Percentiles rank a stretch among this genome's conserved stretches.
These are phyloP conservation scores for Phytopythium helicoides DNA, from an alignment of 352 stramenopile species.

Conservation along the genomic window DNA sequence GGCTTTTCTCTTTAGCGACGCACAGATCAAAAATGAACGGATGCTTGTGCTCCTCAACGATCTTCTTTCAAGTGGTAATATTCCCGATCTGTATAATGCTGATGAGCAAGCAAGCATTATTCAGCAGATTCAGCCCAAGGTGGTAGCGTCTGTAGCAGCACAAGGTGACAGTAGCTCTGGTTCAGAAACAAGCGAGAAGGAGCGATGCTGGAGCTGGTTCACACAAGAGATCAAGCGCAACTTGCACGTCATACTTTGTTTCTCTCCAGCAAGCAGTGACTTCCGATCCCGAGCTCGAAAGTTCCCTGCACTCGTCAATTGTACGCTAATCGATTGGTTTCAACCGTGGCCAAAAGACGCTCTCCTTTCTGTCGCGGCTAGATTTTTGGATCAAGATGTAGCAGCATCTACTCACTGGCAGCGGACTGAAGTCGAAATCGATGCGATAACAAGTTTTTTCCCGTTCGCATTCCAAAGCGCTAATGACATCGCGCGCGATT, in stretches of 20 bases:
- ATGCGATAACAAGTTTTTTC: constrained; percentile 90
- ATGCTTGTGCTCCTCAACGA: constrained; percentile 96
- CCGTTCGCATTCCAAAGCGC: constrained; percentile 92
- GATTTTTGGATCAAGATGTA: constrained; percentile 65
- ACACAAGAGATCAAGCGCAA: constrained; percentile 89
- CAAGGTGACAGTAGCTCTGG: not conserved
- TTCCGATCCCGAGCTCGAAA: constrained; percentile 89
- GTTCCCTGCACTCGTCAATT: constrained; percentile 94
- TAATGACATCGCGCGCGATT: constrained; percentile 83
- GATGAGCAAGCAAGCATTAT: constrained; percentile 92
- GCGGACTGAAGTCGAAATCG: constrained; percentile 9
- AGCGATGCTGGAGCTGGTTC: constrained; percentile 93
- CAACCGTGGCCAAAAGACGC: constrained; percentile 92
- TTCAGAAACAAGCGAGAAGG: constrained; percentile 70
- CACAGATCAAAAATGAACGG: constrained; percentile 93
- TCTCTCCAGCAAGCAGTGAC: constrained; percentile 89
- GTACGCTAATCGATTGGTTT: constrained; percentile 93
- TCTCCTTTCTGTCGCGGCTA: constrained; percentile 86
- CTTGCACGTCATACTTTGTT: constrained; percentile 94
- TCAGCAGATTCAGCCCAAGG: constrained; percentile 84
- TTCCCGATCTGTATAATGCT: constrained; percentile 90
- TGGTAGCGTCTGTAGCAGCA: constrained; percentile 58
- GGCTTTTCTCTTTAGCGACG: constrained; percentile 92
- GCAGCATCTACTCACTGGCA: constrained; percentile 1
- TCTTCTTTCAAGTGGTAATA: constrained; percentile 89